Evolutionary conservation across 805 yeast genomes (phyloP).

Genomic region (Saccharomycopsis sp.): DNA sequence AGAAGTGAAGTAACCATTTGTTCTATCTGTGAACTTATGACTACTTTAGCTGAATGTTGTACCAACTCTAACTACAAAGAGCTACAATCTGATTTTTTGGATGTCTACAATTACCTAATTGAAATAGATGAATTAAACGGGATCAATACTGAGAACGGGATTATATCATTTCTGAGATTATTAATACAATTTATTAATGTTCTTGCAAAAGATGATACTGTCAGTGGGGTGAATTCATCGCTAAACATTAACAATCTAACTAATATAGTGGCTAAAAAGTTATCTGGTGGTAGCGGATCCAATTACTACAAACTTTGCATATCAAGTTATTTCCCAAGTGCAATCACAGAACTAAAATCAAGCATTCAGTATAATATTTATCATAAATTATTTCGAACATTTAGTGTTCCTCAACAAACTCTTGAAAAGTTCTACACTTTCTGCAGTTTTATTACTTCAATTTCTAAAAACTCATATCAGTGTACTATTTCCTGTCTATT

Average conservation of each 20-base stretch:
- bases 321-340: not conserved
- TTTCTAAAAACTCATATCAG: slow-evolving; percentile 30
- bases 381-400: slow-evolving; percentile 27
- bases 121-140: not conserved
- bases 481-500: slow-evolving; percentile 32
- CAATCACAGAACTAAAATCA: not conserved
- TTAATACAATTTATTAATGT: too few relatives aligned
- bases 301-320: not conserved
- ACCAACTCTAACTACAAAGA: not conserved
- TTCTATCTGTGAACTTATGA: slow-evolving; percentile 2
- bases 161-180: too few relatives aligned
- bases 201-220: not conserved
- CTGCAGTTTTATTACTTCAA: slow-evolving; percentile 29
- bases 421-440: slow-evolving; percentile 35
- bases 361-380: slow-evolving; percentile 25
- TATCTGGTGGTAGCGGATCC: not conserved
- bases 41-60: slow-evolving; percentile 1
- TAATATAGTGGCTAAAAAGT: not conserved
- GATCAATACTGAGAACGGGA: not conserved
- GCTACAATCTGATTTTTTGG: slow-evolving; percentile 7
- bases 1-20: slow-evolving; percentile 7
- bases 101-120: slow-evolving; percentile 7
- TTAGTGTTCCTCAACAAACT: slow-evolving; percentile 32
- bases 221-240: not conserved
- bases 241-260: not conserved